These are phyloP conservation scores for Aphanomyces euteiches DNA, from an alignment of 352 stramenopile species.

Conservation along the genomic window DNA sequence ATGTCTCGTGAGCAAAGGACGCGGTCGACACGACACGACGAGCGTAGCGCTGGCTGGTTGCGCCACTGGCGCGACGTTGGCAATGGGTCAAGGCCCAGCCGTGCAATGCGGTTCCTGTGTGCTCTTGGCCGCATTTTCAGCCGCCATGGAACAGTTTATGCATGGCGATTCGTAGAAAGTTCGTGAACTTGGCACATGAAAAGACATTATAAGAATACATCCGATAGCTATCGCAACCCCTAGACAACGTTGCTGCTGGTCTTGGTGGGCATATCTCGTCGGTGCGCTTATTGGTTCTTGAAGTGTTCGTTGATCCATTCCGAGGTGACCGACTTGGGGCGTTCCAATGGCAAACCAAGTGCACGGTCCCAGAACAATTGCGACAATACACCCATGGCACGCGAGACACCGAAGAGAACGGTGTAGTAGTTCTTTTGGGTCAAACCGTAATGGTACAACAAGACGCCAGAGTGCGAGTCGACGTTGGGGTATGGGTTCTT, in stretches of 20 bases:
- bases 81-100: conserved; percentile 90
- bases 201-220: conserved; percentile 8
- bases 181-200: not conserved
- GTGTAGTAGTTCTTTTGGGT: conserved; percentile 99
- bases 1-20: conserved; percentile 91
- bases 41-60: conserved; percentile 93
- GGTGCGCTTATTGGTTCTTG: conserved; percentile 47
- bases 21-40: conserved; percentile 92
- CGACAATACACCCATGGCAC: conserved; percentile 96
- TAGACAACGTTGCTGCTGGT: not conserved
- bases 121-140: conserved; percentile 89
- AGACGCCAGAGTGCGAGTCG: conserved; percentile 96
- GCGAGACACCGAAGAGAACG: conserved; percentile 98
- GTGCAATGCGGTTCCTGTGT: conserved; percentile 91
- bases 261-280: not conserved
- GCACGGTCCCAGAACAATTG: conserved; percentile 98
- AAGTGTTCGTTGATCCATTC: conserved; percentile 98
- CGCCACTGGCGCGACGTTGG: conserved; percentile 92
- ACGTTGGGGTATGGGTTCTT: conserved; percentile 99
- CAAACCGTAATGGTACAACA: conserved; percentile 99
- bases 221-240: not conserved
- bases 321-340: conserved; percentile 98
- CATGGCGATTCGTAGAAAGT: conserved; percentile 59
- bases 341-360: conserved; percentile 95
- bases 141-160: conserved; percentile 87